Evolutionary conservation across 768 basidiomycete species (phyloP), one percentile per base, ranked within the genome.

Genomic region (Fistulinella prunicolor): DNA sequence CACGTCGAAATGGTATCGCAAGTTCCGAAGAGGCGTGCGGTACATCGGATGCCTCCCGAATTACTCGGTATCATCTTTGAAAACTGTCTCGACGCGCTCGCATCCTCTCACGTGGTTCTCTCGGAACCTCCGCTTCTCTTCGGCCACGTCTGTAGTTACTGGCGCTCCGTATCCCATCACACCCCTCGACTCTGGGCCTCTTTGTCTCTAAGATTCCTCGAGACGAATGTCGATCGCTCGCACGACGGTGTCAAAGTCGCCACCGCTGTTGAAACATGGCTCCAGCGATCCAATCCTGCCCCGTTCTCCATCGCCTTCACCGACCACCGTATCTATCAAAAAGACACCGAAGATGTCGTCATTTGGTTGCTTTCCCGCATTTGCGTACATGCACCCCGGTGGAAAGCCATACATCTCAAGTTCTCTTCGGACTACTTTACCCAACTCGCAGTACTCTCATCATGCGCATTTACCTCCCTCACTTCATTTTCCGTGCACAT

Each of bases 21-120:
- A 14, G 8, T 6, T 14, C 16, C 45, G n/a, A 29, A 19, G 9
- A 28, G 20, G 12, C 26, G 49, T 39, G 38, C 49, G 14, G 30
- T 44, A 6, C 45, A 54, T 19, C 45, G 55, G 12, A 49, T 65
- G 19, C 63, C 62, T 4, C 62, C 63, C 1, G 57, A 81, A 67
- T 66, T 81, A 78, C 55, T 75, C 2, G 52, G 55, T 14, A 53
- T 55, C 21, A 58, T 64, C 6, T 64, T 64, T 29, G 60, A 64
- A 47, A 36, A 38, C 17, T 64, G 53, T 29, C 39, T 62, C 16
- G 44, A 51, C 29, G 39, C 29, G 23, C 32, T 32, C 1, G 30
- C 40, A 14, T 21, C 46, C 16, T 42, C 50, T 34, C 21, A 30
- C 1, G 43, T 35, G 10, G 29, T 42, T 6, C 22, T 54, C 8